phyloP scores from a whole-genome alignment of 257 asterid genomes.

The Rubia yunnanensis region DNA sequence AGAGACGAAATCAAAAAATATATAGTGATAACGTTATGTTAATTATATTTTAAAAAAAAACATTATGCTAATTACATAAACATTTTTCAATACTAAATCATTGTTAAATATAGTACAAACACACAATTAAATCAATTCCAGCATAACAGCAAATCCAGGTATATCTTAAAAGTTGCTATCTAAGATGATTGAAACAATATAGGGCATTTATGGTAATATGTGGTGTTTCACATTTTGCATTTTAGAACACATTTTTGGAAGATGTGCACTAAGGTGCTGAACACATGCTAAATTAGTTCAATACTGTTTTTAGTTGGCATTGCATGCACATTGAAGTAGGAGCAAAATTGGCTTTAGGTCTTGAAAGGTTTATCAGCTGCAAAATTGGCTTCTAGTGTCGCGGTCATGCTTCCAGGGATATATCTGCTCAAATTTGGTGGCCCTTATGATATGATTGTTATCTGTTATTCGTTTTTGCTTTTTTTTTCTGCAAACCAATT shows the following conservation, averaged over 20 bases:
- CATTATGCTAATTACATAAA: too few relatives aligned
- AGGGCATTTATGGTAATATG: not conserved
- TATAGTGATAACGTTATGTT: too few relatives aligned
- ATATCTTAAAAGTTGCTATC: too few relatives aligned
- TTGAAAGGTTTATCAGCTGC: conserved; percentile 22
- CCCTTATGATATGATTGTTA: conserved; percentile 62
- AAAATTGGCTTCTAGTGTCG: conserved; percentile 34
- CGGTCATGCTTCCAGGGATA: conserved; percentile 22
- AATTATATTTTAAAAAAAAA: too few relatives aligned
- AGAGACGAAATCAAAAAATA: too few relatives aligned
- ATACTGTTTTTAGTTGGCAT: not conserved
- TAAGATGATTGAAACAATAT: not conserved
- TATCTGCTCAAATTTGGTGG: conserved; percentile 45
- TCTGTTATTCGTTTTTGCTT: not conserved
- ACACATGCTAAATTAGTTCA: too few relatives aligned
- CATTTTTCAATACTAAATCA: too few relatives aligned
- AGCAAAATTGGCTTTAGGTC: not conserved
- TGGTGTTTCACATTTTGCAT: not conserved
- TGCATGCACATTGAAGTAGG: too few relatives aligned
- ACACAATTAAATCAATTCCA: too few relatives aligned
- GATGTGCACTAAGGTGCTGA: not conserved
- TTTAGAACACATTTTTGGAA: not conserved
- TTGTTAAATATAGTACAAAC: too few relatives aligned
- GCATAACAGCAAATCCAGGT: too few relatives aligned
- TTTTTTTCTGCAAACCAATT: not conserved